phyloP scores from a whole-genome alignment of 805 yeast genomes.

The Yamadazyma ubonensis region DNA sequence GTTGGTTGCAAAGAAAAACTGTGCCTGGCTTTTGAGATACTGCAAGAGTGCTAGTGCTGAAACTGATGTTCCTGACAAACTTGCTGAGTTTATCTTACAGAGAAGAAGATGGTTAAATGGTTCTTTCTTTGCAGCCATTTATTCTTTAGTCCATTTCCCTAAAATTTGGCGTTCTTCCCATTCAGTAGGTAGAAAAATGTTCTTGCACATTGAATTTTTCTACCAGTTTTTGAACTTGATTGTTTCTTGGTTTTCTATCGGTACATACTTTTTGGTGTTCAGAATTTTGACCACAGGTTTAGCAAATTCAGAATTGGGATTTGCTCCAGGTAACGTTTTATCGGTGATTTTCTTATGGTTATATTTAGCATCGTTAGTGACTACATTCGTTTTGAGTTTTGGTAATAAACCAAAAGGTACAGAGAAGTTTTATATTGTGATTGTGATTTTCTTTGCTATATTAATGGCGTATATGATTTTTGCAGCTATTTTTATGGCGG shows the following conservation, averaged over 20 bases:
- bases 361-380: slow-evolving; percentile 53
- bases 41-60: slow-evolving; percentile 64
- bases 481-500: slow-evolving; percentile 59
- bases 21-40: slow-evolving; percentile 61
- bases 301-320: slow-evolving; percentile 33
- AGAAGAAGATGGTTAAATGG: slow-evolving; percentile 72
- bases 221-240: slow-evolving; percentile 55
- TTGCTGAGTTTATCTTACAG: slow-evolving; percentile 63
- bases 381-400: slow-evolving; percentile 61
- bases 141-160: slow-evolving; percentile 54
- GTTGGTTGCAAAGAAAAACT: slow-evolving; percentile 55
- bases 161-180: slow-evolving; percentile 57
- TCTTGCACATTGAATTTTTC: slow-evolving; percentile 53
- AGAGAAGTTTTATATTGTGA: slow-evolving; percentile 50
- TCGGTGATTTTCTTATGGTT: slow-evolving; percentile 55
- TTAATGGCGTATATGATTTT: slow-evolving; percentile 59
- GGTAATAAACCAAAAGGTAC: slow-evolving; percentile 68
- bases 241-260: slow-evolving; percentile 63
- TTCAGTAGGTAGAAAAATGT: slow-evolving; percentile 47
- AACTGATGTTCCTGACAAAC: slow-evolving; percentile 64
- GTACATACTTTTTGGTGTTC: slow-evolving; percentile 62
- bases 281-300: slow-evolving; percentile 58
- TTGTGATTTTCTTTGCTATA: slow-evolving; percentile 56
- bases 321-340: slow-evolving; percentile 48
- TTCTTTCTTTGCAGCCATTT: slow-evolving; percentile 64